phyloP scores from a whole-genome alignment of 208 protist genomes.

The Porcisia hertigi region DNA sequence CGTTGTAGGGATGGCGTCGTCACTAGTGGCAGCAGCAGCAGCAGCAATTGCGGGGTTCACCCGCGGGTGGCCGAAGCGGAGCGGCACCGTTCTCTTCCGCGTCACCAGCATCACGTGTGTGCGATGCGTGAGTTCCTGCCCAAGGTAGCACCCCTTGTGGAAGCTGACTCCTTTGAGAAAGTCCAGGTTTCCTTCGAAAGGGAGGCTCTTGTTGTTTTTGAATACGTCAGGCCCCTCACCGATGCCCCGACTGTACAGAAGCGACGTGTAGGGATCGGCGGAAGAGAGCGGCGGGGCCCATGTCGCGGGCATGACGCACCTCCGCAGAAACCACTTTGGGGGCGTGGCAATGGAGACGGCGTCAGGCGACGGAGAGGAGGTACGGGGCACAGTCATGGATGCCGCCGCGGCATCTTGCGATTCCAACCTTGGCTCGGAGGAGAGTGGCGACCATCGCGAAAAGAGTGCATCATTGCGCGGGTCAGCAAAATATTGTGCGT shows the following conservation, averaged over 20 bases:
- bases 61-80: conserved; percentile 41
- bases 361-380: neutral
- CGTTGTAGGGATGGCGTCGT: neutral
- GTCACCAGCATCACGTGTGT: conserved; percentile 94
- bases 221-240: conserved; percentile 85
- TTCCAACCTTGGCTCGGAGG: neutral
- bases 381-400: neutral
- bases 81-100: conserved; percentile 89
- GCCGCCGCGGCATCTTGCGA: neutral
- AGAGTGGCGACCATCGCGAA: conserved; percentile 7
- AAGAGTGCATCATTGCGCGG: conserved; percentile 51
- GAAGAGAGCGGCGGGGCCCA: conserved; percentile 17
- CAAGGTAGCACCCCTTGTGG: conserved; percentile 96
- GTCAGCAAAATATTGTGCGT: conserved; percentile 63
- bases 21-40: neutral
- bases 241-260: conserved; percentile 73
- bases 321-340: conserved; percentile 17
- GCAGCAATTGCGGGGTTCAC: neutral
- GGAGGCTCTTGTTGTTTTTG: conserved; percentile 63
- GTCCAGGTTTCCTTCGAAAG: conserved; percentile 94
- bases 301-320: conserved; percentile 14
- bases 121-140: conserved; percentile 95
- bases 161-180: conserved; percentile 91
- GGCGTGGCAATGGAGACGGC: neutral
- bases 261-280: conserved; percentile 39